Percentiles rank a stretch among this genome's conserved stretches.
These are phyloP conservation scores for Senna siamea DNA, from an alignment of 306 rosid genomes.

Conservation along the genomic window DNA sequence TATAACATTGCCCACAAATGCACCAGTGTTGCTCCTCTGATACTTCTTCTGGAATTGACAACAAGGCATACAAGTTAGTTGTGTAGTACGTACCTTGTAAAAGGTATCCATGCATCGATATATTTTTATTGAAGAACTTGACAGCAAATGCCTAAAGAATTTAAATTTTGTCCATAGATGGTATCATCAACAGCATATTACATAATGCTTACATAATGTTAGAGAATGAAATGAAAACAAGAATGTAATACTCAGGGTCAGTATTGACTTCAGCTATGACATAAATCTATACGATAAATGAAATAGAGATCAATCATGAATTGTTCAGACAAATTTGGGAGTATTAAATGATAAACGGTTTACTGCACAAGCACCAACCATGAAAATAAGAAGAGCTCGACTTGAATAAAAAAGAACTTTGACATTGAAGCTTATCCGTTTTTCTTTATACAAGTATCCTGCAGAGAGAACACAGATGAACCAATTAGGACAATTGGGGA, in stretches of 20 bases:
- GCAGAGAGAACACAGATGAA: constrained; percentile 46
- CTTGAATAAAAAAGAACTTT: constrained; percentile 48
- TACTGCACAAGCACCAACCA: constrained; percentile 44
- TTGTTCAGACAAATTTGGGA: constrained; percentile 8
- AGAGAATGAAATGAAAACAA: constrained; percentile 11
- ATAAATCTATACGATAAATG: constrained; percentile 7
- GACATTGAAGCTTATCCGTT: constrained; percentile 45
- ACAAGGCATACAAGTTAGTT: constrained; percentile 5
- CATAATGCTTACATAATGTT: no score
- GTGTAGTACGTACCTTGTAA: no score
- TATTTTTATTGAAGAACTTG: no score
- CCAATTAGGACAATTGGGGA: constrained; percentile 24
- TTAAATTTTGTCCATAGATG: no score
- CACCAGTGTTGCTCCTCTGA: constrained; percentile 38
- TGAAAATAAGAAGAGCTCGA: constrained; percentile 43
- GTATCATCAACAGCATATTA: no score
- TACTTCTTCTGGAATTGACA: constrained; percentile 30
- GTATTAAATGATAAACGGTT: constrained; percentile 24
- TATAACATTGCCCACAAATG: constrained; percentile 41
- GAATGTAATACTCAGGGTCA: constrained; percentile 12
- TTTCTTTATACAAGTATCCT: constrained; percentile 49
- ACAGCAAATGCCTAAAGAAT: not conserved
- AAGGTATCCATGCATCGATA: no score
- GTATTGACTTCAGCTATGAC: constrained; percentile 5
- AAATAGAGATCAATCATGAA: constrained; percentile 22